These are phyloP conservation scores for Candida ipomoeae DNA, from an alignment of 805 yeast genomes.

Conservation along the genomic window DNA sequence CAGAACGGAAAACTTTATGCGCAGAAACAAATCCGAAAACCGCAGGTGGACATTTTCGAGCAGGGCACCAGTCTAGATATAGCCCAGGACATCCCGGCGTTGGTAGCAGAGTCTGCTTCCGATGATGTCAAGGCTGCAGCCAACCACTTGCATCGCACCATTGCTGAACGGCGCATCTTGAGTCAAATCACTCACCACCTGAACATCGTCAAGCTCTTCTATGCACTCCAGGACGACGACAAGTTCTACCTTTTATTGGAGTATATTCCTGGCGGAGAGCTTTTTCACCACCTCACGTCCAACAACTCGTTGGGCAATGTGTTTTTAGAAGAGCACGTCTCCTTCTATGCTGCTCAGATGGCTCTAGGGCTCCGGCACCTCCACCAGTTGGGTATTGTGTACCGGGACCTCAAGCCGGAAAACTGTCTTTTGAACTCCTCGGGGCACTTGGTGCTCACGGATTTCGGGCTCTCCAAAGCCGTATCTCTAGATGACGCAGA, in stretches of 20 bases:
- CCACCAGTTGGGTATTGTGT: conserved; percentile 77
- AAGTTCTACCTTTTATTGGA: conserved; percentile 42
- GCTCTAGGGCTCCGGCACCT: conserved; percentile 72
- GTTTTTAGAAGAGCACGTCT: conserved; percentile 60
- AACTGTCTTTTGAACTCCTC: conserved; percentile 70
- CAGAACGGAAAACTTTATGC: conserved; percentile 39
- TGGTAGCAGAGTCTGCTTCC: conserved; percentile 8
- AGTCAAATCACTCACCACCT: conserved; percentile 38
- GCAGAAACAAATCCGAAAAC: conserved; percentile 40
- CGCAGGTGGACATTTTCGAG: conserved; percentile 16
- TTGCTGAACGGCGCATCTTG: conserved; percentile 18
- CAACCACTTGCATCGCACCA: conserved; percentile 16
- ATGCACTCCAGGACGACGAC: conserved; percentile 43
- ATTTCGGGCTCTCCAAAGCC: conserved; percentile 68
- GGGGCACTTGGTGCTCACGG: conserved; percentile 84
- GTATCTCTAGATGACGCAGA: conserved; percentile 38
- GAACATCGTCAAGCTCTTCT: conserved; percentile 41
- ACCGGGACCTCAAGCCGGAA: conserved; percentile 87
- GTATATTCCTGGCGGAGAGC: conserved; percentile 44
- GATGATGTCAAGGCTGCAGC: conserved; percentile 9
- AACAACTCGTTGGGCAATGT: conserved; percentile 35
- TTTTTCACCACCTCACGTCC: conserved; percentile 37
- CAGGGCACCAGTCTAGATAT: conserved; percentile 22
- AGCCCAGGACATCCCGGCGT: conserved; percentile 18
- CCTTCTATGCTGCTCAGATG: conserved; percentile 78